Base-by-base conservation (phyloP, 306 rosid genomes). In the Begonia peltatifolia region DNA sequence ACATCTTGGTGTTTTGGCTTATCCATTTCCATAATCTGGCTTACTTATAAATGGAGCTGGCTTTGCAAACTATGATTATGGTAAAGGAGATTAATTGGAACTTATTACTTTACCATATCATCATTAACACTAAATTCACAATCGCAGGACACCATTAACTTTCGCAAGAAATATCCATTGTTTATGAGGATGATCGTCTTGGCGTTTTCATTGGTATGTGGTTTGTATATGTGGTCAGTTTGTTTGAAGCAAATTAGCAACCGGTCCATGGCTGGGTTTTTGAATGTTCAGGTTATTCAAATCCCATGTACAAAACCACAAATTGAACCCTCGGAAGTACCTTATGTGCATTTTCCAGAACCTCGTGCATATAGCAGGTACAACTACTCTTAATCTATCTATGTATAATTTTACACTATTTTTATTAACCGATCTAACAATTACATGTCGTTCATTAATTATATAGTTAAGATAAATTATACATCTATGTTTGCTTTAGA, bases 351-450 rank as follows among this genome's bases (percentile, higher is more conserved):
- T 59, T 81, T 80, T 73, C 94, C 99, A 6, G 75, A 79, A 55
- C 96, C 99, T 41, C 64, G 65, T 49, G 79, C 93, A 59, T 92
- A 73, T 57, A 79, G 84, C 82, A 81, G 99, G 99, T 92, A 66
- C 6, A 5, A 30, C 38, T 30, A 30, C 38, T 30, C 38, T 30
- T 30, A 30, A 30, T 30, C 8, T 30, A 5, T 30, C 38, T 30
- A 30, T 30, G 1, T 30, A 0, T 30, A 30, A 30, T 30, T 30
- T 30, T 30, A 30, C 6, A 5, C 38, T 30, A 30, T 30, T 30
- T 5, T 7, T 30, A 30, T 9, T 1, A 4, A 0, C 38, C 9
- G 38, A 7, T 1, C 0, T 30, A 9, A 3, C 8, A 6, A 30
- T 30, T 30, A 30, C 9, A 0, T 5, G 38, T 30, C 8, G 1